These are phyloP conservation scores for Triticum dicoccoides DNA, from an alignment of 176 grass and related monocot genomes.

Conservation along the genomic window DNA sequence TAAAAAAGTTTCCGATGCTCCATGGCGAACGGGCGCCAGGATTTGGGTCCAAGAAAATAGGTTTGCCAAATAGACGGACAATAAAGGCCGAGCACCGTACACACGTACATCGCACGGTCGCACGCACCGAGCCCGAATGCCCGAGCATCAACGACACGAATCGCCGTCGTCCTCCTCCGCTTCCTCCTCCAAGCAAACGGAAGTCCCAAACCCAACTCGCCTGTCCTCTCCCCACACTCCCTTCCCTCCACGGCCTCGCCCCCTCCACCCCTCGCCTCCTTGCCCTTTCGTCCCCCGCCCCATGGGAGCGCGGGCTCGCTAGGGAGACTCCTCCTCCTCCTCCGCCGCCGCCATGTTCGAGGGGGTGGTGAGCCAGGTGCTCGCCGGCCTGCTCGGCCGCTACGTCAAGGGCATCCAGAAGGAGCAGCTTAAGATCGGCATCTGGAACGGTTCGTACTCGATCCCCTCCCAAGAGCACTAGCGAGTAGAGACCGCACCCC, in stretches of 20 bases:
- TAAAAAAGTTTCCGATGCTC: too few relatives aligned
- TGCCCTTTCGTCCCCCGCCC: neutral
- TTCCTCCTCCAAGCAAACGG: slow-evolving; percentile 48
- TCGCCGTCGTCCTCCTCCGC: slow-evolving; percentile 17
- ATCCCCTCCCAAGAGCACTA: neutral
- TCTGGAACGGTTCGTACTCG: slow-evolving; percentile 77
- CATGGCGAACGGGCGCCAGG: too few relatives aligned
- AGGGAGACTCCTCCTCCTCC: neutral
- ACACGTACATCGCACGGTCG: neutral
- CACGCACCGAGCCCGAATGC: neutral
- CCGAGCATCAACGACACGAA: neutral
- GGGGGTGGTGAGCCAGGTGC: slow-evolving; percentile 92
- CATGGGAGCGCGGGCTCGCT: slow-evolving; percentile 45
- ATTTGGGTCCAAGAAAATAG: too few relatives aligned
- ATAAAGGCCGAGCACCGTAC: neutral
- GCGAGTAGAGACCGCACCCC: neutral
- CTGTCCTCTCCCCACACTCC: neutral
- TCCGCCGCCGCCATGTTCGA: slow-evolving; percentile 72
- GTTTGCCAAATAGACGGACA: too few relatives aligned
- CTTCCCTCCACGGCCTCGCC: neutral
- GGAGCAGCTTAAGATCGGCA: slow-evolving; percentile 94
- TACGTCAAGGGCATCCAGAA: slow-evolving; percentile 97
- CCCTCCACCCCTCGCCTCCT: neutral
- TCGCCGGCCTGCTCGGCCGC: slow-evolving; percentile 81
- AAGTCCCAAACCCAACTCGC: neutral